A percentile compares a stretch with the other conserved stretches of the same genome.
Conservation (phyloP, 169 alveolate species). For the Eimeria falciformis region DNA sequence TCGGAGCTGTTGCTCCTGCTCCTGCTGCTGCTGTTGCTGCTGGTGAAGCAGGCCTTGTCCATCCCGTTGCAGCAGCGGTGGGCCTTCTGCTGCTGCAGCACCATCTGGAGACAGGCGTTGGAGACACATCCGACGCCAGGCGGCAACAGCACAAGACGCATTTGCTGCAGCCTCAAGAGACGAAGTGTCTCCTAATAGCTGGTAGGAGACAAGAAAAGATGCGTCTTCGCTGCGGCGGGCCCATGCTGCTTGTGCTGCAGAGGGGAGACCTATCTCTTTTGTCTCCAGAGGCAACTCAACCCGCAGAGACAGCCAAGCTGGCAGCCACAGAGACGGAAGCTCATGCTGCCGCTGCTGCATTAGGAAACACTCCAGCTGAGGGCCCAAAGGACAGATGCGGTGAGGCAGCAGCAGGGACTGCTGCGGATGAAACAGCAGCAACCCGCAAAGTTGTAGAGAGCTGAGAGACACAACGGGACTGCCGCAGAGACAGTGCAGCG, state of each 20-base stretch:
- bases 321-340: slow-evolving; percentile 28
- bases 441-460: slow-evolving; percentile 36
- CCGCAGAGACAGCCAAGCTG: slow-evolving; percentile 56
- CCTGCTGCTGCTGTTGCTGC: slow-evolving; percentile 12
- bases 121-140: no score
- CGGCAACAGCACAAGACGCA: slow-evolving; percentile 33
- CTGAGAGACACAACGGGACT: background rate
- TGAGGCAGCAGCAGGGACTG: slow-evolving; percentile 64
- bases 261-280: background rate
- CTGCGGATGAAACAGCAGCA: slow-evolving; percentile 67
- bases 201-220: slow-evolving; percentile 53
- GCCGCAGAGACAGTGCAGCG: slow-evolving; percentile 21
- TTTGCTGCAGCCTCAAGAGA: slow-evolving; percentile 57
- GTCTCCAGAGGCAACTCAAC: slow-evolving; percentile 46
- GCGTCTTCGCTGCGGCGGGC: slow-evolving; percentile 65
- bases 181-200: background rate
- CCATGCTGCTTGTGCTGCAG: slow-evolving; percentile 72
- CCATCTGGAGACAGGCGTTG: no score
- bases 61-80: background rate
- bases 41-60: no score
- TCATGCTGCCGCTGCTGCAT: slow-evolving; percentile 33
- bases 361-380: slow-evolving; percentile 35
- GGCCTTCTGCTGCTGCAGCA: background rate
- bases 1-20: background rate
- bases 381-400: slow-evolving; percentile 30